Evolutionary conservation across 1,284 basidiomycete species (phyloP), one percentile per base, ranked within the genome.

Genomic region (Malassezia obtusa): DNA sequence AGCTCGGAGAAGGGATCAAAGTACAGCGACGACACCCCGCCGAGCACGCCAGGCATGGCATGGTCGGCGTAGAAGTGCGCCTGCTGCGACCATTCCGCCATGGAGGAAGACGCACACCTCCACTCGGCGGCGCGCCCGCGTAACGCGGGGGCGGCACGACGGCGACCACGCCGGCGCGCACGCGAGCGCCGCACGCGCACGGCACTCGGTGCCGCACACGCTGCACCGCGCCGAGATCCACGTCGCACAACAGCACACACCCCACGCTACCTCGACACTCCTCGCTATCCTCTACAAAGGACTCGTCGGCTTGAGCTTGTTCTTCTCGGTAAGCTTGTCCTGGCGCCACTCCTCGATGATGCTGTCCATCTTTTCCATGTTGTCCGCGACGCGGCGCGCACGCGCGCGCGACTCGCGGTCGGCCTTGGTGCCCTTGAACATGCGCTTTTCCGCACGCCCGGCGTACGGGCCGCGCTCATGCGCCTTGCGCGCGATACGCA

Each of bases 1-100:
- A 86, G 82, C 75, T 95, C 90, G 1, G 87, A 85, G 37, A 86
- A 84, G 6, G 88, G 85, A 76, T 96, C 91, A 71, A 96, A 89
- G 3, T 83, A 81, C 55, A 95, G 58, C 11, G 67, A 53, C 5
- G 62, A 62, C 43, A 72, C 61, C 35, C 58, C 61, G 40, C 62
- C 63, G 21, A 61, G 63, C 15, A 62, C 53, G 49, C 63, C 67
- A 39, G 67, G 57, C 35, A 62, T 59, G 37, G 59, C 60, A 45
- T 62, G 63, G 49, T 62, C 37, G 44, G 62, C 62, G 48, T 54
- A 60, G 46, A 66, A 57, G 41, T 70, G 68, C 38, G 63, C 56
- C 49, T 63, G 61, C 58, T 71, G 67, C 53, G 58, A 59, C 67
- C 67, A 71, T 39, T 63, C 60, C 21, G 66, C 61, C 68, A 70